A percentile compares a stretch with the other conserved stretches of the same genome.
Conservation (phyloP, 345 rosid species). For the Psidium friedrichsthalianum region DNA sequence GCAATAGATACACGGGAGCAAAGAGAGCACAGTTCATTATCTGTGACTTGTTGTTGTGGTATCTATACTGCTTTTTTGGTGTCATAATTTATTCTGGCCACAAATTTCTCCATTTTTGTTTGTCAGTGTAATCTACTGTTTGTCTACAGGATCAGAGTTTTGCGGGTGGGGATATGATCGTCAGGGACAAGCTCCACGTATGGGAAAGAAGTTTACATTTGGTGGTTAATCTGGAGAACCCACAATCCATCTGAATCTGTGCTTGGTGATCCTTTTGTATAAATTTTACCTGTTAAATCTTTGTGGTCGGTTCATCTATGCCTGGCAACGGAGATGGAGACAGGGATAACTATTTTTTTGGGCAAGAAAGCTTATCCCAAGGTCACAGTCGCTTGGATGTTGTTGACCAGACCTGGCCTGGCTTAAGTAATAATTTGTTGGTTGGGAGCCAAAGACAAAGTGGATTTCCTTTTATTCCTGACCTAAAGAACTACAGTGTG, state of each 20-base stretch:
- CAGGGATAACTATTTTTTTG: slow-evolving; percentile 80
- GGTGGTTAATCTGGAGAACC: neutral
- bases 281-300: slow-evolving; percentile 1
- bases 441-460: slow-evolving; percentile 53
- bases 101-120: neutral
- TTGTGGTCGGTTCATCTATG: slow-evolving; percentile 49
- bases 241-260: neutral
- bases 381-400: slow-evolving; percentile 54
- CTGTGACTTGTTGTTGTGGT: neutral
- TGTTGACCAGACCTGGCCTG: slow-evolving; percentile 55
- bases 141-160: neutral
- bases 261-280: neutral
- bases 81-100: neutral
- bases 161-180: neutral
- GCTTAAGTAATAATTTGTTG: slow-evolving; percentile 39
- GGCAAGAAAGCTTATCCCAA: slow-evolving; percentile 57
- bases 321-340: slow-evolving; percentile 97
- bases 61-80: neutral
- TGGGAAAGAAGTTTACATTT: neutral
- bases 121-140: neutral
- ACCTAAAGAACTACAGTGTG: slow-evolving; percentile 38
- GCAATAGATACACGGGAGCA: neutral
- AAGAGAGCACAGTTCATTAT: neutral
- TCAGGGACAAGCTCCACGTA: neutral
- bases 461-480: slow-evolving; percentile 36